phyloP scores from a whole-genome alignment of 2,329 filamentous ascomycete genomes.

The Aureobasidium sp. region DNA sequence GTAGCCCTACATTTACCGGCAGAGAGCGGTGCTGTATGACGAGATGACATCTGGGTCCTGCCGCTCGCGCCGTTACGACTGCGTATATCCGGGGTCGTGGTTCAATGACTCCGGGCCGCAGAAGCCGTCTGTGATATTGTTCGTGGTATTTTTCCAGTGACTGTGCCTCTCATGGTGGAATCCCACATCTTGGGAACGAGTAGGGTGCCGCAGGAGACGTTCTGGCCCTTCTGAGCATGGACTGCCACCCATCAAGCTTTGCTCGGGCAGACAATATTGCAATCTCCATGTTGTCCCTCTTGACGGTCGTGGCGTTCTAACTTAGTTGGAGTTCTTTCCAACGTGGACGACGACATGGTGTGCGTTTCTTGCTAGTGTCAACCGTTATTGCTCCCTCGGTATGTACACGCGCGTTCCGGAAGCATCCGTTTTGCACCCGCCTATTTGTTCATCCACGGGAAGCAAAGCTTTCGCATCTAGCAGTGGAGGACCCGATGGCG shows the following conservation, averaged over 20 bases:
- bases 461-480: neutral
- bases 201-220: too few species aligned
- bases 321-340: neutral
- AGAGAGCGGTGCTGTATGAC: neutral
- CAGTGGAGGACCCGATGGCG: neutral
- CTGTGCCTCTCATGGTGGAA: neutral
- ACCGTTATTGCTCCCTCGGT: conserved; percentile 1
- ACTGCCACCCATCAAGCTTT: neutral
- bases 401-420: neutral
- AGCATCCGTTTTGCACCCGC: neutral
- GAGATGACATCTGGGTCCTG: neutral
- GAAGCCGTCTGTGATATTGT: neutral
- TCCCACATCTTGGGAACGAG: neutral
- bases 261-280: conserved; percentile 3
- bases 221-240: neutral
- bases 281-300: neutral
- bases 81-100: neutral
- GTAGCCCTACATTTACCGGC: conserved; percentile 2
- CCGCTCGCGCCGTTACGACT: neutral
- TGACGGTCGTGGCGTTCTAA: neutral
- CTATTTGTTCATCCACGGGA: neutral
- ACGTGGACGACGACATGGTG: neutral
- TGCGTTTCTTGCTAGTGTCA: conserved; percentile 1
- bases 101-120: conserved; percentile 2
- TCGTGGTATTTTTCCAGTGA: neutral